These are phyloP conservation scores for Zymoseptoria passerinii DNA, from an alignment of 2,329 filamentous ascomycete genomes.

Conservation along the genomic window DNA sequence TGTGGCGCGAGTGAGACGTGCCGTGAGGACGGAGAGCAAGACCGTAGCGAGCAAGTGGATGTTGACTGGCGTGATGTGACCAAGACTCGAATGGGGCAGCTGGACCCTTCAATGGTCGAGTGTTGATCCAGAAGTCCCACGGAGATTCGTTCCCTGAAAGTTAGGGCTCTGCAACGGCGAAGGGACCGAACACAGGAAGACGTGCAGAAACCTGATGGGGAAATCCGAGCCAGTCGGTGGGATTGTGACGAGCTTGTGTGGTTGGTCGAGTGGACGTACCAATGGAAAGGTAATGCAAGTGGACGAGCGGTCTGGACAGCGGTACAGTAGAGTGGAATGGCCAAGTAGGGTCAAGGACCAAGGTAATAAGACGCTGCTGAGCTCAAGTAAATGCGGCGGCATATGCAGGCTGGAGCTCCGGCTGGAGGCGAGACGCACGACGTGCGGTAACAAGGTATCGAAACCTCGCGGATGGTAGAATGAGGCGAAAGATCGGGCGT, in stretches of 20 bases:
- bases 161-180: neutral
- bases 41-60: slow-evolving; percentile 6
- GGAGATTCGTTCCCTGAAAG: neutral
- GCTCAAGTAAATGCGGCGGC: neutral
- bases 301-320: neutral
- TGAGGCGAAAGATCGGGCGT: neutral
- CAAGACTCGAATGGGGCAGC: neutral
- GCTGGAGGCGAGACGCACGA: neutral
- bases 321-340: neutral
- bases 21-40: slow-evolving; percentile 5
- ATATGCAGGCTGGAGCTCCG: neutral
- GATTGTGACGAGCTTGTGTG: neutral
- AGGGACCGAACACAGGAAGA: neutral
- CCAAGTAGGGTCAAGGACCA: neutral
- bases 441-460: neutral
- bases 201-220: slow-evolving; percentile 14
- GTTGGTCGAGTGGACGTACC: neutral
- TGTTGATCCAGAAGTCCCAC: neutral
- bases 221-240: slow-evolving; percentile 13
- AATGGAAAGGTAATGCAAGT: neutral
- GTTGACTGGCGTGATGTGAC: neutral
- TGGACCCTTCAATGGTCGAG: neutral
- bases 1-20: neutral
- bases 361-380: neutral
- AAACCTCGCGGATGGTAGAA: neutral